These are phyloP conservation scores for Bruguiera sexangula DNA, from an alignment of 345 rosid genomes.

Conservation along the genomic window DNA sequence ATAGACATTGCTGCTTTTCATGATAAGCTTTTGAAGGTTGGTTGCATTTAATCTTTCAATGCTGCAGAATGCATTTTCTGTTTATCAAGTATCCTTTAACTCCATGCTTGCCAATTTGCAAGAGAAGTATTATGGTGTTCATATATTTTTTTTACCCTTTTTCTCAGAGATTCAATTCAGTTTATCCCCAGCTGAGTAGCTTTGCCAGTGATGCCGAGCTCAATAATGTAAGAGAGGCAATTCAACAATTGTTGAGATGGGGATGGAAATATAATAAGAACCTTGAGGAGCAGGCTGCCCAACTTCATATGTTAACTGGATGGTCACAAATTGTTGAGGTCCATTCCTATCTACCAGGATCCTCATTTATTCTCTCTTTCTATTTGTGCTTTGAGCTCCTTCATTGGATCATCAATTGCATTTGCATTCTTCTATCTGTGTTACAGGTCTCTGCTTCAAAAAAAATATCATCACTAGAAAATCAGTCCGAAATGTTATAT, in stretches of 20 bases:
- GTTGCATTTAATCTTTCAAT: not conserved
- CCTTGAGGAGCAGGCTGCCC: conserved; percentile 98
- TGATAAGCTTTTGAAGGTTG: conserved; percentile 83
- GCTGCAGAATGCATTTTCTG: not conserved
- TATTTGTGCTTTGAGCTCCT: not conserved
- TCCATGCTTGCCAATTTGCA: conserved; percentile 1
- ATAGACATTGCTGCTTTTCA: conserved; percentile 77
- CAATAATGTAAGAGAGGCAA: conserved; percentile 68
- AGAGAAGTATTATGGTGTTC: conserved; percentile 17
- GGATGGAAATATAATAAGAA: conserved; percentile 92
- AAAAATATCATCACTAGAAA: conserved; percentile 65
- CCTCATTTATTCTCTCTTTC: not conserved
- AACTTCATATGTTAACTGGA: conserved; percentile 95
- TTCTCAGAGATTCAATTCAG: conserved; percentile 61
- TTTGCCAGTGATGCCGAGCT: conserved; percentile 65
- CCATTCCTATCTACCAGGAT: conserved; percentile 14
- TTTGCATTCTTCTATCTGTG: conserved; percentile 8
- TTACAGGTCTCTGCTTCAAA: conserved; percentile 75
- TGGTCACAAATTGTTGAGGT: conserved; percentile 98
- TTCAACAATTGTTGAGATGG: conserved; percentile 88
- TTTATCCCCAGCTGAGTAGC: conserved; percentile 58
- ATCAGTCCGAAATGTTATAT: conserved; percentile 71
- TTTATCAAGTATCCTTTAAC: not conserved
- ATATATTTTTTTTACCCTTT: conserved; percentile 9
- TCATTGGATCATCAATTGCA: not conserved